phyloP scores from a whole-genome alignment of 108 stramenopile species.

The Nannochloropsis granulata region DNA sequence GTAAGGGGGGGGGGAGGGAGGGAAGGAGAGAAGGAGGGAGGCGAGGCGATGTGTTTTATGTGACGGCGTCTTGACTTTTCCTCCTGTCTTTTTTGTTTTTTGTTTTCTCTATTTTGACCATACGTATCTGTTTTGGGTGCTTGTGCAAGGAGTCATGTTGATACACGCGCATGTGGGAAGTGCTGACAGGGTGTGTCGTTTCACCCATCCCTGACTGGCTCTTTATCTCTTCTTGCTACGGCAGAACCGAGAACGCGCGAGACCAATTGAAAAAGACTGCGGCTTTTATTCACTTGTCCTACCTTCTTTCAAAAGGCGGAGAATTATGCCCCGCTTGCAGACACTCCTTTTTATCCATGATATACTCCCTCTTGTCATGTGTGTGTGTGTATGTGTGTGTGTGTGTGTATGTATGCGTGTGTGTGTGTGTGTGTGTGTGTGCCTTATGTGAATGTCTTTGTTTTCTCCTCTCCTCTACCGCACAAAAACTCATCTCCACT shows the following conservation, averaged over 20 bases:
- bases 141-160: background rate
- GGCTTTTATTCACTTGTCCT: background rate
- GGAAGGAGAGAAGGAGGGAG: background rate
- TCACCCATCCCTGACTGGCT: background rate
- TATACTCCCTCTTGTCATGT: background rate
- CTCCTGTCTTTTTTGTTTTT: no score
- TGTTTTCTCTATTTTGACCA: no score
- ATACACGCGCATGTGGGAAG: background rate
- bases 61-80: no score
- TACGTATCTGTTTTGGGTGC: no score
- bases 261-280: background rate
- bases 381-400: background rate
- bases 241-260: background rate
- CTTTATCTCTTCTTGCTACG: background rate
- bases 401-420: background rate
- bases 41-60: no score
- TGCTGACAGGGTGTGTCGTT: background rate
- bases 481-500: background rate
- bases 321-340: background rate
- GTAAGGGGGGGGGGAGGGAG: background rate
- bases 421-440: background rate
- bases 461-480: background rate
- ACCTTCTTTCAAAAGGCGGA: background rate
- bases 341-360: background rate
- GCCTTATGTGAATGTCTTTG: background rate